Evolutionary conservation across 208 protist species (phyloP), one percentile per base, ranked within the genome.

Genomic region (Trypanosoma scelopori): DNA sequence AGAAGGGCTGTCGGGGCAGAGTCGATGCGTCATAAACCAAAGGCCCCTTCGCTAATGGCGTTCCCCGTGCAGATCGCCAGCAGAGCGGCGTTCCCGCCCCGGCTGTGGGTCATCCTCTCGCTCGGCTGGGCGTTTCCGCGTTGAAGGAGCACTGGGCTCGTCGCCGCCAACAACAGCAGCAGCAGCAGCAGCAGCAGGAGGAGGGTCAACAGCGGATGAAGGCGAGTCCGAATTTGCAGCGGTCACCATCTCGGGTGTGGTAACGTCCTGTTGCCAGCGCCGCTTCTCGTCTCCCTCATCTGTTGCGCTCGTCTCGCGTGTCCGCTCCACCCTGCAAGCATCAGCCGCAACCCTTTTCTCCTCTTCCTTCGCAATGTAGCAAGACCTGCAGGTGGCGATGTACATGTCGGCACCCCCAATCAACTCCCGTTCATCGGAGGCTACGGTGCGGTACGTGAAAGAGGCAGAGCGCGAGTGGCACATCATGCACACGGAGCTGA

Each of bases 371-470:
- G 49, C 50, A 35, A 58, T 71, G 77, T 85, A 97, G 75, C 93
- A 97, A 50, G 63, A 49, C 49, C 95, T 78, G 81, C 95, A 98
- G 6, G 92, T 83, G 13, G 96, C 82, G 18, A 97, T 87, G 82
- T 99, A 99, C 70, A 90, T 95, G 41, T 98, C 97, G 0, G 82
- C 70, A 1, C 97, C 96, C 27, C 96, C 97, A 62, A 99, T 96
- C 18, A 98, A 69, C 60, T 97, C 87, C 43, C 89, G 80, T 52
- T 84, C 45, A 43, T 86, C 66, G 20, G 69, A 68, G 6, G 75
- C 42, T 0, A 89, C 86, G 0, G 88, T 88, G 69, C 96, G 80
- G 13, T 85, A 82, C 4, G 92, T 93, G 56, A 98, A 99, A 47
- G 76, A 69, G 32, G 94, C 97, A 23, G 82, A 77, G 5, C 71